Base-by-base conservation (phyloP, 371 early-diverging fungal genomes). In the Mucor indicus region DNA sequence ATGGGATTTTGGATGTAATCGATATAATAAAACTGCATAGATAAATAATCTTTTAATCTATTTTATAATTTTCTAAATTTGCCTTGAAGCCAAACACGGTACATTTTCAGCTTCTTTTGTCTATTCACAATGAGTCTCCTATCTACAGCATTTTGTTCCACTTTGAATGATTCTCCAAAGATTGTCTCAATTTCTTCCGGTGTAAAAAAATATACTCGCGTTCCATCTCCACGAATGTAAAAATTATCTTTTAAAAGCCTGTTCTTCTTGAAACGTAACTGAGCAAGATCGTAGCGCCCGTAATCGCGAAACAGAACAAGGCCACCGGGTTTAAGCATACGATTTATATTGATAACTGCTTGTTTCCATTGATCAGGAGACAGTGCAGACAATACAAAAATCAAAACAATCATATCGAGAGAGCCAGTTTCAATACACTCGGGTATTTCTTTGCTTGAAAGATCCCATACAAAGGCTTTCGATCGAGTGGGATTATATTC, bases 41-140 rank as follows among this genome's bases (percentile, higher is more conserved):
- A n/a, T n/a, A n/a, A n/a, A n/a, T n/a, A n/a, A n/a, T n/a, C n/a
- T n/a, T n/a, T n/a, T n/a, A n/a, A n/a, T n/a, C n/a, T n/a, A n/a
- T n/a, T 46, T 38, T 52, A 55, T 31, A 61, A n/a, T 66, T 94
- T 96, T 48, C 85, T 71, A 65, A 97, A 93, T 71, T 95, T 96
- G 50, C 90, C 92, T 63, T 99, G 99, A 17, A 98, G 64, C 99
- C 98, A 99, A 3, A 90, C 85, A 4, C 99, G 81, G 62, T 96
- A 93, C 99, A 99, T 99, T 67, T 97, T 96, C 25, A 98, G 69
- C 66, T 94, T 86, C 11, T 85, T 72, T 57, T 85, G 74, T 25
- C 99, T 77, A 72, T 99, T 99, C 22, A 98, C 93, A 16, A 99
- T 76, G 48, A 99, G 73, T n/a, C 98, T 71, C 29, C 93, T 80